Evolutionary conservation across 2,329 filamentous ascomycete species (phyloP), one percentile per base, ranked within the genome.

Genomic region (Fusarium sarcochroum): DNA sequence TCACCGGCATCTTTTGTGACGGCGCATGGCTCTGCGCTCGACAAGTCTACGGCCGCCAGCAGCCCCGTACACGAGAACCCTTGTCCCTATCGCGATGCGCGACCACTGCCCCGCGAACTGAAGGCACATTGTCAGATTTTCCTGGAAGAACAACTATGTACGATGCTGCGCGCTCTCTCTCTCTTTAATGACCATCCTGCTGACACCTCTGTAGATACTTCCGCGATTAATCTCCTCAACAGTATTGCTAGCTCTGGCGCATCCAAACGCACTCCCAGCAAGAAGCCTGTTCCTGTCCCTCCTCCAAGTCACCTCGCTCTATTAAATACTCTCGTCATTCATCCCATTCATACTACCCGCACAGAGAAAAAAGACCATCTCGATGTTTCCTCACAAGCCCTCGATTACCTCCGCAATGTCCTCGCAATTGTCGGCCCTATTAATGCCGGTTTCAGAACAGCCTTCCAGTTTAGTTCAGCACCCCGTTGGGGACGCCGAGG

Each of bases 271-370:
- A 61, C 63, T 6, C 56, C 66, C 6, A 59, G 55, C 45, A 63
- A 54, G 38, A 80, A 79, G 32, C 82, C 88, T 1, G 86, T 87
- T 13, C 87, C 86, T 59, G 80, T 93, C 18, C 92, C 95, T 2
- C 88, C 91, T 4, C 85, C 91, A 0, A 87, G 88, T 58, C 90
- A 95, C 68, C 83, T 98, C 23, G 90, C 92, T 9, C 83, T 98
- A 10, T 86, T 94, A n/a, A 89, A 86, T 42, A 96, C 93, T 3
- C 83, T 98, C n/a, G 80, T 90, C n/a, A 87, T 96, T 15, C 93
- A 97, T 74, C 95, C 95, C 0, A 81, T 83, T 23, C 88, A 92
- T 68, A 98, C 94, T 1, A 96, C 90, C 5, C 89, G 92, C 49
- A 86, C 91, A 5, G 84, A 86, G 27, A 87, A 88, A 10, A 74